These are phyloP conservation scores for Sporothrix humicola DNA, from an alignment of 2,329 filamentous ascomycete genomes.

Conservation along the genomic window DNA sequence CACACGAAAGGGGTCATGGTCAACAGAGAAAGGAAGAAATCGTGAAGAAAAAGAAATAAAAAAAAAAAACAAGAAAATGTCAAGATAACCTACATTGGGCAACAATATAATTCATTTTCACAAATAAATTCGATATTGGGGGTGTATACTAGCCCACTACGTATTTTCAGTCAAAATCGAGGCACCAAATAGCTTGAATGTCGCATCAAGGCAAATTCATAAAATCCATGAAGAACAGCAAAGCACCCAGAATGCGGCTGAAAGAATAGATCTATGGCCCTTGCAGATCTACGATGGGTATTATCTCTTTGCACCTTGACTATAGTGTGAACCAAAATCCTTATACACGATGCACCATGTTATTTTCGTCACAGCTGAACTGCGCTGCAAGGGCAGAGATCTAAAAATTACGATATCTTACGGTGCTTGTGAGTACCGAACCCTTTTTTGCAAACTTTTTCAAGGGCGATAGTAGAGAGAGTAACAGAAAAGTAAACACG, in stretches of 20 bases:
- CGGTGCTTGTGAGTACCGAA: neutral
- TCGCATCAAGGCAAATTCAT: no score
- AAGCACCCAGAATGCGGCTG: neutral
- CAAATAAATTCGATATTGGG: neutral
- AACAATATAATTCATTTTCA: neutral
- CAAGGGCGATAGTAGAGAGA: no score
- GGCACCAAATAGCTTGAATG: no score
- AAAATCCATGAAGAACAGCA: no score
- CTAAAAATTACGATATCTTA: neutral
- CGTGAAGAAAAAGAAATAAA: neutral
- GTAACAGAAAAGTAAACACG: no score
- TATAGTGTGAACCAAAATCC: neutral
- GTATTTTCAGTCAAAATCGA: no score
- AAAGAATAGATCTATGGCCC: neutral
- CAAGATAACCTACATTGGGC: no score
- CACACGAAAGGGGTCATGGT: neutral
- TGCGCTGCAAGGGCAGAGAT: neutral
- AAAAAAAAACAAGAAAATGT: no score
- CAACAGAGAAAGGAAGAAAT: neutral
- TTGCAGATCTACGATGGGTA: no score
- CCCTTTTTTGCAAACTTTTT: neutral
- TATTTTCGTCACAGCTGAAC: constrained; percentile 17
- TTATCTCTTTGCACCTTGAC: no score
- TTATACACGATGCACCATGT: neutral
- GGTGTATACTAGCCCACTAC: no score